phyloP scores from a whole-genome alignment of 1,139 yeast species.

The Yamadazyma spencermartinsiae region DNA sequence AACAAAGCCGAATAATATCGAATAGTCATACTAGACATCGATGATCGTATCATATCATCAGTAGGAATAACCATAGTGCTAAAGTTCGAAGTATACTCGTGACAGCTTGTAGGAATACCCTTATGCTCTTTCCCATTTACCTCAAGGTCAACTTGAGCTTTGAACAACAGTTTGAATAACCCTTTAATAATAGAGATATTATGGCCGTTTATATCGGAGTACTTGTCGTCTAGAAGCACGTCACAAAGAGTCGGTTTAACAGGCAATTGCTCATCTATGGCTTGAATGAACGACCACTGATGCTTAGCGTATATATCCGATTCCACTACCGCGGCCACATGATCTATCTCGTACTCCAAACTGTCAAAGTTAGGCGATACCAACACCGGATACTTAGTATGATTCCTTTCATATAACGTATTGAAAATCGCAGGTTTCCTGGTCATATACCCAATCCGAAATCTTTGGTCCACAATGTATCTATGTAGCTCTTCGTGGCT shows the following conservation, averaged over 20 bases:
- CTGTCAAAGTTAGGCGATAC: conserved; percentile 31
- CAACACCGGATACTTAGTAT: conserved; percentile 24
- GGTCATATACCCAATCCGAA: conserved; percentile 36
- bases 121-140: conserved; percentile 13
- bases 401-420: conserved; percentile 25
- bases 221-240: conserved; percentile 23
- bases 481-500: conserved; percentile 28
- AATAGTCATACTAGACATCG: conserved; percentile 28
- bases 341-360: conserved; percentile 46
- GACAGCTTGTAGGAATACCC: conserved; percentile 28
- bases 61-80: conserved; percentile 40
- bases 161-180: conserved; percentile 36
- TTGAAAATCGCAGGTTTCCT: conserved; percentile 29
- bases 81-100: conserved; percentile 25
- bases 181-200: conserved; percentile 27
- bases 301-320: conserved; percentile 65
- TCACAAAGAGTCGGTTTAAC: conserved; percentile 46
- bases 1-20: conserved; percentile 34
- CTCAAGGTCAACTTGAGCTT: not conserved
- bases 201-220: conserved; percentile 19
- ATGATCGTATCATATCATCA: conserved; percentile 26
- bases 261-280: conserved; percentile 55
- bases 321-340: conserved; percentile 55
- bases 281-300: conserved; percentile 74
- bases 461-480: conserved; percentile 36